A percentile compares a stretch with the other conserved stretches of the same genome.
These are phyloP conservation scores for Ceratocystis smalleyi DNA, from an alignment of 2,329 filamentous ascomycete species.

Conservation along the genomic window DNA sequence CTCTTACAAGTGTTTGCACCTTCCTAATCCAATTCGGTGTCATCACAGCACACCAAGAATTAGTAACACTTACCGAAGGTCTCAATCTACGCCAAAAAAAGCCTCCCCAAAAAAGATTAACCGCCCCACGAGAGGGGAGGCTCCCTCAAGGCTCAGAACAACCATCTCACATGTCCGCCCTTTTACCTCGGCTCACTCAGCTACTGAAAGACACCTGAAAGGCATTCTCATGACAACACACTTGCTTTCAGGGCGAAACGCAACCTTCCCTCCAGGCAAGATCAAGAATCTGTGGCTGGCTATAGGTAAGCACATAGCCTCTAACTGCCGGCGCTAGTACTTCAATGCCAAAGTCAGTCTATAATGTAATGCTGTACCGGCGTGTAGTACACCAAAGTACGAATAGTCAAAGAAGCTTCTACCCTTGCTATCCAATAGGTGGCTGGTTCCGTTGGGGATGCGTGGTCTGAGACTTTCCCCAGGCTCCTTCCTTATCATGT, in stretches of 20 bases:
- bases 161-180: not conserved
- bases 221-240: too few species aligned
- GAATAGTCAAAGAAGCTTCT: not conserved
- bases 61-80: not conserved
- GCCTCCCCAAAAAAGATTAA: not conserved
- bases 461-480: not conserved
- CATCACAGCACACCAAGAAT: not conserved
- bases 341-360: not conserved
- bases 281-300: not conserved
- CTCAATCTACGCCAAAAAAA: not conserved
- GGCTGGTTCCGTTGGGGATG: not conserved
- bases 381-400: not conserved
- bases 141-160: not conserved
- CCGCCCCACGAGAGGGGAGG: not conserved
- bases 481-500: not conserved
- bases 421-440: not conserved
- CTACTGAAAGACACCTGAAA: not conserved
- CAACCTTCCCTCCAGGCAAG: not conserved
- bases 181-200: not conserved
- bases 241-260: too few species aligned
- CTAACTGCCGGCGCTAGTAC: slow-evolving; percentile 1
- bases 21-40: not conserved
- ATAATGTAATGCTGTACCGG: not conserved
- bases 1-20: not conserved
- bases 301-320: not conserved